Percentiles rank a stretch among this genome's conserved stretches.
These are phyloP conservation scores for Paramecium octaurelia DNA, from an alignment of 73 alveolate genomes.

Conservation along the genomic window DNA sequence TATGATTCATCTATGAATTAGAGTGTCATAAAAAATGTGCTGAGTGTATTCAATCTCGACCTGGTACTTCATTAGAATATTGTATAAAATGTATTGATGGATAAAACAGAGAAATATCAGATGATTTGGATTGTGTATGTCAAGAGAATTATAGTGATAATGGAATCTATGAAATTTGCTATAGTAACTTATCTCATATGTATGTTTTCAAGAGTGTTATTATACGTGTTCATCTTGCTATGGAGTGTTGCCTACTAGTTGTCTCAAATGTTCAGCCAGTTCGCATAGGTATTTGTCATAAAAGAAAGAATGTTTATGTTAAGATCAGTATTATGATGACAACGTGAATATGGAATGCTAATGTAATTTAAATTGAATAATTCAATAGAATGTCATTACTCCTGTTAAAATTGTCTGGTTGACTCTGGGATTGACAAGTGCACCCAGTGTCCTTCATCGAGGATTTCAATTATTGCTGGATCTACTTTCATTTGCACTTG, in stretches of 20 bases:
- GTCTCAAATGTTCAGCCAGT: not conserved
- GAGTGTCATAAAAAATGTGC: not conserved
- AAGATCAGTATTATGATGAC: not conserved
- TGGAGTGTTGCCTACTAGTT: not conserved
- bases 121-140: not conserved
- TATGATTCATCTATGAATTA: not conserved
- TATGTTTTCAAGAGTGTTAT: not conserved
- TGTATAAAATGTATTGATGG: not conserved
- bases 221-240: not conserved
- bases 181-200: not conserved
- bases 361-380: not conserved
- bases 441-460: not conserved
- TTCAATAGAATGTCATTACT: not conserved
- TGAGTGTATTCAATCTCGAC: not conserved
- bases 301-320: not conserved
- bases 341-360: not conserved
- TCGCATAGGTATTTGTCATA: not conserved
- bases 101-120: not conserved
- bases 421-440: not conserved
- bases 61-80: not conserved
- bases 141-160: not conserved
- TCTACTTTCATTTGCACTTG: not conserved
- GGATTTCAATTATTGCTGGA: not conserved
- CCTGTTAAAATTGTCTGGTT: not conserved
- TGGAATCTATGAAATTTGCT: not conserved